Conservation (phyloP, 805 yeast species). For the Yamadazyma scolyti region DNA sequence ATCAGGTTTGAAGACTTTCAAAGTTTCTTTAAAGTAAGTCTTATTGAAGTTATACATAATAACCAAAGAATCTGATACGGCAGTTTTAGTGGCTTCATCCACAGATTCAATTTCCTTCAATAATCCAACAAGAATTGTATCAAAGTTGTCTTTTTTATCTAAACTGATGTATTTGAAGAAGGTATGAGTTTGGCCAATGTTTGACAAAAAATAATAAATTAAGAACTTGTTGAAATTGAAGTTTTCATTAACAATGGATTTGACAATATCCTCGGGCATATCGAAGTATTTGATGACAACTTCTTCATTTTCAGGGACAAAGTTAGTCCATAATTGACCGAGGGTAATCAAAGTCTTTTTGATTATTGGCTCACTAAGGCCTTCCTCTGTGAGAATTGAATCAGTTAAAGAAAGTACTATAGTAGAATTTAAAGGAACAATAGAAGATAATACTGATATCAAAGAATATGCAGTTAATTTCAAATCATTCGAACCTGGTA, state of each 20-base stretch:
- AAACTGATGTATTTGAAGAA: constrained; percentile 21
- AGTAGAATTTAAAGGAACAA: constrained; percentile 51
- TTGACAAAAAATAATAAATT: constrained; percentile 23
- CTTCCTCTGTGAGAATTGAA: constrained; percentile 20
- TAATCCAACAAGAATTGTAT: constrained; percentile 12
- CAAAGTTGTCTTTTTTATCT: constrained; percentile 9
- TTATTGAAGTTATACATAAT: constrained; percentile 13
- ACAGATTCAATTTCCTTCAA: constrained; percentile 13
- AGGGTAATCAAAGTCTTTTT: constrained; percentile 36
- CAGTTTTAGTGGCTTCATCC: constrained; percentile 13
- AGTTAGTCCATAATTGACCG: constrained; percentile 36
- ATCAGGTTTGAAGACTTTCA: constrained; percentile 14
- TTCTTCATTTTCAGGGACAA: constrained; percentile 1
- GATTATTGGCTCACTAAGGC: constrained; percentile 16
- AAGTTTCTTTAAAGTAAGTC: constrained; percentile 16
- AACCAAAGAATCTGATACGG: constrained; percentile 17
- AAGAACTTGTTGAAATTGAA: constrained; percentile 23
- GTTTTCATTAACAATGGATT: constrained; percentile 4
- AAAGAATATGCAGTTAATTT: constrained; percentile 84
- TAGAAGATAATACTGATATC: constrained; percentile 70
- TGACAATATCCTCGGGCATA: constrained; percentile 3
- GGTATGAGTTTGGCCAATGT: constrained; percentile 16
- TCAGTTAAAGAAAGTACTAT: constrained; percentile 29
- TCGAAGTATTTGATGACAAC: constrained; percentile 5
- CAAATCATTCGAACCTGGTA: constrained; percentile 44